Percentiles rank a stretch among this genome's conserved stretches.
These are phyloP conservation scores for Coix lacrymajobi DNA, from an alignment of 176 grass and related monocot species.

Conservation along the genomic window DNA sequence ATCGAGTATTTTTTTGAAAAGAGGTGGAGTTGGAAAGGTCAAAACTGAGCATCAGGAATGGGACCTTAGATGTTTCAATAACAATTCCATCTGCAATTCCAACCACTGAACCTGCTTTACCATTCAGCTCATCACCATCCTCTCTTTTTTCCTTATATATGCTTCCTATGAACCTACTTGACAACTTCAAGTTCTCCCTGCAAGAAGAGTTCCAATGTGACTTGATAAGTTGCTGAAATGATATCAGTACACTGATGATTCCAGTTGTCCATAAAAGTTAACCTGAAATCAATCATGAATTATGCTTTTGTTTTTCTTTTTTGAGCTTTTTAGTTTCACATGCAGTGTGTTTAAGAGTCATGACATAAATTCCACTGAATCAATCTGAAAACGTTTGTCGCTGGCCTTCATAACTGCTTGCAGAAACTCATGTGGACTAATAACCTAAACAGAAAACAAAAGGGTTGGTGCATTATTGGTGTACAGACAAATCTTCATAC, in stretches of 20 bases:
- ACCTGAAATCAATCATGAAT: too few species aligned
- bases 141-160: constrained; percentile 53
- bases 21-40: constrained; percentile 80
- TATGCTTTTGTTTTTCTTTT: constrained; percentile 78
- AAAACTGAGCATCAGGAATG: too few species aligned
- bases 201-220: constrained; percentile 10
- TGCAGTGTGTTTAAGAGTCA: constrained; percentile 93
- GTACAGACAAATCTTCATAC: neutral
- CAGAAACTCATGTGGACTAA: constrained; percentile 95
- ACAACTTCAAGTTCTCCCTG: constrained; percentile 95
- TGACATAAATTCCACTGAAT: constrained; percentile 89
- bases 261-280: neutral
- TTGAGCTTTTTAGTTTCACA: constrained; percentile 60
- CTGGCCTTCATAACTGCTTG: constrained; percentile 95
- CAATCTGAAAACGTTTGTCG: constrained; percentile 85
- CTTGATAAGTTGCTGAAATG: neutral
- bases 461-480: neutral
- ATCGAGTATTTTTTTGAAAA: constrained; percentile 47
- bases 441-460: constrained; percentile 47
- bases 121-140: constrained; percentile 40
- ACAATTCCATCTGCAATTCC: constrained; percentile 36
- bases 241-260: neutral
- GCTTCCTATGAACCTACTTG: constrained; percentile 65
- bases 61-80: constrained; percentile 76
- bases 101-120: constrained; percentile 31